Evolutionary conservation across 164 flowering plant species (phyloP).

Genomic region (Protea cynaroides): DNA sequence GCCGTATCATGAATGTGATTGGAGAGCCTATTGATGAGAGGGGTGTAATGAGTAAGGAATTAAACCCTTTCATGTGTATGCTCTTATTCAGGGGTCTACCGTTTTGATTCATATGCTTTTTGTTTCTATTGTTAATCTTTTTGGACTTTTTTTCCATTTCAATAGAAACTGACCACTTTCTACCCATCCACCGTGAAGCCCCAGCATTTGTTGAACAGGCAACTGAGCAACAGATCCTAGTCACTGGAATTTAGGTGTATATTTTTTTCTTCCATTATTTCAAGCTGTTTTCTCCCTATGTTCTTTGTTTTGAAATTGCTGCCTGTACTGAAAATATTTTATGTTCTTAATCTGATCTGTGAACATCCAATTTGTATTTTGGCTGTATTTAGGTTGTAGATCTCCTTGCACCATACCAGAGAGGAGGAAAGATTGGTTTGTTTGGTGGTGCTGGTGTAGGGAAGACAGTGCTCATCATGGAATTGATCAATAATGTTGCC

Average conservation of each 20-base stretch:
- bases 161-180: conserved; percentile 78
- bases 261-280: background rate
- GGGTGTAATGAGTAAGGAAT: conserved; percentile 77
- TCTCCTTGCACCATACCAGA: conserved; percentile 31
- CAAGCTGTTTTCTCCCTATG: background rate
- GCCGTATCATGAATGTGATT: conserved; percentile 93
- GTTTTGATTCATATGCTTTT: background rate
- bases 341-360: background rate
- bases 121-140: background rate
- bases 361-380: background rate
- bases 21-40: conserved; percentile 96
- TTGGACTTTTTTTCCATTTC: background rate
- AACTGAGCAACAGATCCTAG: conserved; percentile 88
- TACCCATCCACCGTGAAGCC: conserved; percentile 95
- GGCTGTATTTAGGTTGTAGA: conserved; percentile 30
- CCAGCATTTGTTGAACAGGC: conserved; percentile 95
- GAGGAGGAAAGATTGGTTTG: conserved; percentile 41
- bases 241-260: conserved; percentile 86
- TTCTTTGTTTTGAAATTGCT: background rate
- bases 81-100: background rate
- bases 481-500: conserved; percentile 87
- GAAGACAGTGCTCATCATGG: conserved; percentile 72
- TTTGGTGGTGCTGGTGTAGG: conserved; percentile 41
- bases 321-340: background rate
- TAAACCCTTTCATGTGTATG: background rate